Conservation (phyloP, 345 rosid genomes). For the Toxicodendron radicans region DNA sequence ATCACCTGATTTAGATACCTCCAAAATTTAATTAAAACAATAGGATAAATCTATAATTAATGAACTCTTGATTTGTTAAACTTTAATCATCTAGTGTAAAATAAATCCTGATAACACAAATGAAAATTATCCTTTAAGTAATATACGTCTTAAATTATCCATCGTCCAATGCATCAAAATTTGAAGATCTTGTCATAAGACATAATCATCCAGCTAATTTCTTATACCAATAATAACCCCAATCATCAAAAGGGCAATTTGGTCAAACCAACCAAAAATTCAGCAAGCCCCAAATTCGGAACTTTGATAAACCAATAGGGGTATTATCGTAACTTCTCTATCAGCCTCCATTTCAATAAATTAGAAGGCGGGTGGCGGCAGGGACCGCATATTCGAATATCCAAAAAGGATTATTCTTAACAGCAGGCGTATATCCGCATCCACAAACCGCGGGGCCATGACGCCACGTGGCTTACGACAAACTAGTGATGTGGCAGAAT, state of each 20-base stretch:
- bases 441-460: neutral
- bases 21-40: too few species aligned
- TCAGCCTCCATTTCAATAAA: neutral
- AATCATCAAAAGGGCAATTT: slow-evolving; percentile 19
- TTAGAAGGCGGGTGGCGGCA: neutral
- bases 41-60: too few species aligned
- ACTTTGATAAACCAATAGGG: neutral
- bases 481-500: neutral
- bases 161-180: too few species aligned
- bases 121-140: too few species aligned
- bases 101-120: too few species aligned
- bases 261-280: neutral
- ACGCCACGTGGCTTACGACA: neutral
- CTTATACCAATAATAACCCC: neutral
- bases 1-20: too few species aligned
- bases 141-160: too few species aligned
- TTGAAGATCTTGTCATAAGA: too few species aligned
- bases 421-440: slow-evolving; percentile 22
- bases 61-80: too few species aligned
- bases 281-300: neutral
- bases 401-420: slow-evolving; percentile 33
- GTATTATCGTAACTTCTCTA: slow-evolving; percentile 16
- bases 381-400: slow-evolving; percentile 50
- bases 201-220: neutral
- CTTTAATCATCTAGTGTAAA: too few species aligned